phyloP scores from a whole-genome alignment of 352 stramenopile species.

The Hyaloperonospora arabidopsidis region DNA sequence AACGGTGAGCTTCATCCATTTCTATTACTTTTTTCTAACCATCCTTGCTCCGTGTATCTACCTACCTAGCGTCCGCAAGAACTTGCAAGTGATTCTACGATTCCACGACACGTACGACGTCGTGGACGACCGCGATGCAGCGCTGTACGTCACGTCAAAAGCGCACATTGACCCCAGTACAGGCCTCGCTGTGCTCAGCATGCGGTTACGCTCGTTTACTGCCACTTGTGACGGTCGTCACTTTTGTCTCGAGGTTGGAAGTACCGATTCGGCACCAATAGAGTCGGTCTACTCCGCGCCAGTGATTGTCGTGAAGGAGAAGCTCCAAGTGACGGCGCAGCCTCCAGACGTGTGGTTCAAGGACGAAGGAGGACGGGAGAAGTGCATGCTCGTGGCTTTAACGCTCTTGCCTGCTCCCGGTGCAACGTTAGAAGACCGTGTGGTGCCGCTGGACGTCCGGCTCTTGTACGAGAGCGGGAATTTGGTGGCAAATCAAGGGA shows the following conservation, averaged over 20 bases:
- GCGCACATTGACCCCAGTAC: slow-evolving; percentile 30
- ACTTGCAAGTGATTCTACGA: slow-evolving; percentile 49
- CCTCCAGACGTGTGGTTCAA: slow-evolving; percentile 93
- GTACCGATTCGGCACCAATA: slow-evolving; percentile 36
- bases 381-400: slow-evolving; percentile 89
- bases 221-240: slow-evolving; percentile 50
- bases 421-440: slow-evolving; percentile 59
- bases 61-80: slow-evolving; percentile 28
- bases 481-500: slow-evolving; percentile 85
- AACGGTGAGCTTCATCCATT: not conserved
- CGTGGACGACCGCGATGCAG: slow-evolving; percentile 48
- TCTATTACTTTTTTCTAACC: not conserved
- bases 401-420: slow-evolving; percentile 69
- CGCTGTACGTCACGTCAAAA: slow-evolving; percentile 21
- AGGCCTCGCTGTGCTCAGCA: slow-evolving; percentile 38
- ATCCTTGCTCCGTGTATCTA: not conserved
- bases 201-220: slow-evolving; percentile 44
- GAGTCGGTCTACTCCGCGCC: slow-evolving; percentile 60
- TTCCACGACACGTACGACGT: slow-evolving; percentile 76
- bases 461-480: slow-evolving; percentile 84
- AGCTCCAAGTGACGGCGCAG: slow-evolving; percentile 66
- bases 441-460: slow-evolving; percentile 59
- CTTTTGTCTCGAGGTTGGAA: slow-evolving; percentile 63
- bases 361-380: slow-evolving; percentile 92
- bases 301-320: slow-evolving; percentile 69